Base-by-base conservation (phyloP, 805 yeast genomes). In the Spathaspora boniae region DNA sequence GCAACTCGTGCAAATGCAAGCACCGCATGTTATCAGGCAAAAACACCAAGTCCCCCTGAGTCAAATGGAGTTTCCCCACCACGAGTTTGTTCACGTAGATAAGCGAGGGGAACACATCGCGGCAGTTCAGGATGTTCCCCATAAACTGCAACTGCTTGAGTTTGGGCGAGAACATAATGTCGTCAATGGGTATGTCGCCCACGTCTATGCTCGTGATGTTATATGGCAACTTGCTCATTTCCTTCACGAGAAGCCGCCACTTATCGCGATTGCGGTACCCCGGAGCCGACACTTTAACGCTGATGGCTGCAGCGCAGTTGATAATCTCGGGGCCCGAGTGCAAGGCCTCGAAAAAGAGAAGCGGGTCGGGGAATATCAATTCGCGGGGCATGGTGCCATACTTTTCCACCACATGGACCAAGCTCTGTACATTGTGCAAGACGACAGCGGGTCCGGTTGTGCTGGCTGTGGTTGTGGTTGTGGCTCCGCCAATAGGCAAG, bases 1-100 rank as follows among this genome's bases (percentile, higher is more conserved):
- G 25, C n/a, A 32, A 24, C 25, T 32, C 29, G 27, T 11, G 9
- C 25, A 32, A 26, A 26, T 24, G 25, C 11, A 32, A 23, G 9
- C 27, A 32, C 19, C 27, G 29, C 11, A 32, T 19, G 16, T 8
- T 17, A 11, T 24, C 22, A 3, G 36, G 18, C 17, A 32, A 25
- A 24, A 17, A 8, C 21, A 9, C 14, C 33, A 32, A 32, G 5
- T 32, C 32, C 8, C 11, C 3, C 21, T 32, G 36, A 15, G 25
- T 19, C 11, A 32, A n/a, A 14, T 16, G 29, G 11, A 32, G n/a
- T 15, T 15, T 30, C 14, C 36, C 5, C 9, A 32, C 20, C n/a
- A 25, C 27, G 8, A 32, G 26, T 19, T 24, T 20, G 7, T 16
- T 32, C 36, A 32, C 25, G 12, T 14, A 12, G 4, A 11, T 16